These are phyloP conservation scores for Groenewaldozyma tartarivorans DNA, from an alignment of 805 yeast species.

Conservation along the genomic window DNA sequence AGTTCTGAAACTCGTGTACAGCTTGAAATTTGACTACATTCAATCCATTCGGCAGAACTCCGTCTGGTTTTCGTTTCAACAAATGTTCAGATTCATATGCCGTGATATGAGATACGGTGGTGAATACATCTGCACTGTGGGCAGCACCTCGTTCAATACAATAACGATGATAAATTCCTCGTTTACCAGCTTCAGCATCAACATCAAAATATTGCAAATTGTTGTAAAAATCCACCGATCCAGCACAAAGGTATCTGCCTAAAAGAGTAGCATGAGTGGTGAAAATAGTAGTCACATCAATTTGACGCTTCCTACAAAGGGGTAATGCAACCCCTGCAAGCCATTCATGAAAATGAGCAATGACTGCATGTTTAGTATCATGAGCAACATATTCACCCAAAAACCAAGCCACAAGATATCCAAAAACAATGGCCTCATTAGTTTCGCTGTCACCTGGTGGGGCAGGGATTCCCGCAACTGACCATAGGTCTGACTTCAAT, in stretches of 20 bases:
- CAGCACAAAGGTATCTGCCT: slow-evolving; percentile 94
- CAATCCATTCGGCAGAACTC: slow-evolving; percentile 92
- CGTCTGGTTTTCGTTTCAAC: slow-evolving; percentile 93
- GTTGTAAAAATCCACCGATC: slow-evolving; percentile 91
- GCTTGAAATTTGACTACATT: slow-evolving; percentile 95
- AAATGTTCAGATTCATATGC: slow-evolving; percentile 91
- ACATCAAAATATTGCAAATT: slow-evolving; percentile 84
- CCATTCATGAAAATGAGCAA: slow-evolving; percentile 97
- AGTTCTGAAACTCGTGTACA: slow-evolving; percentile 94
- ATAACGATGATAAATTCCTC: slow-evolving; percentile 95
- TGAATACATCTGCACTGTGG: slow-evolving; percentile 91
- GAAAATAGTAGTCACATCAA: slow-evolving; percentile 90
- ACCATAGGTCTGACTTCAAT: slow-evolving; percentile 94
- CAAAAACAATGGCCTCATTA: slow-evolving; percentile 85
- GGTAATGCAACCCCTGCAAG: slow-evolving; percentile 95
- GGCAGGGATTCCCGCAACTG: slow-evolving; percentile 81
- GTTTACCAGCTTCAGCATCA: slow-evolving; percentile 94
- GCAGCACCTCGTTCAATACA: slow-evolving; percentile 96
- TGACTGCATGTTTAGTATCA: slow-evolving; percentile 79
- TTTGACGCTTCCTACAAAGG: slow-evolving; percentile 77
- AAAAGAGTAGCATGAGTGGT: slow-evolving; percentile 95
- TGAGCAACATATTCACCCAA: slow-evolving; percentile 84
- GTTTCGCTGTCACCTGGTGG: slow-evolving; percentile 85
- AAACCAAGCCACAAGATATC: slow-evolving; percentile 95
- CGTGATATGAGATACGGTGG: slow-evolving; percentile 96